phyloP scores from a whole-genome alignment of 1,139 yeast genomes.

The Lodderomyces margitis region DNA sequence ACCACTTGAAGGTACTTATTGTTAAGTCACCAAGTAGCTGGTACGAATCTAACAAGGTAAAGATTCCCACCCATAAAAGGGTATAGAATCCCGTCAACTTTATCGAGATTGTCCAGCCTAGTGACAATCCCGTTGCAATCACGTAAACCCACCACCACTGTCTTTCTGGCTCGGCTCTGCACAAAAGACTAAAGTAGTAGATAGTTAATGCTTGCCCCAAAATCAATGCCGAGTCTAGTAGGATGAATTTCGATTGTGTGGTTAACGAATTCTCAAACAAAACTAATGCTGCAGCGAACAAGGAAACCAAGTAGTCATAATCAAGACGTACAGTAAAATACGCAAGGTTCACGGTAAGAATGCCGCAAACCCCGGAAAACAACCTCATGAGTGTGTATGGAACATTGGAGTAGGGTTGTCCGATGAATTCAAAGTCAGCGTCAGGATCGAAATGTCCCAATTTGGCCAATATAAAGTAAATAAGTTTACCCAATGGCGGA shows the following conservation, averaged over 20 bases:
- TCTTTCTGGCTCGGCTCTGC: conserved; percentile 33
- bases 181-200: conserved; percentile 28
- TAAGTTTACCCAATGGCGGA: conserved; percentile 59
- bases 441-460: conserved; percentile 38
- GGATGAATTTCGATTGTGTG: conserved; percentile 48
- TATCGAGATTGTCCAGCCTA: conserved; percentile 54
- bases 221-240: conserved; percentile 52
- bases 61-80: conserved; percentile 46
- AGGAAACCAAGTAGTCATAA: conserved; percentile 41
- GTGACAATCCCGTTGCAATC: conserved; percentile 43
- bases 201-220: conserved; percentile 44
- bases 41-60: conserved; percentile 53
- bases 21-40: conserved; percentile 54
- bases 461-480: conserved; percentile 44
- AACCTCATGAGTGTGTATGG: conserved; percentile 38
- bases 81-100: conserved; percentile 57
- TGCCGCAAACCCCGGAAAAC: conserved; percentile 40
- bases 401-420: conserved; percentile 28
- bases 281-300: conserved; percentile 45
- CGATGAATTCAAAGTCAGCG: conserved; percentile 32
- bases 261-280: conserved; percentile 55
- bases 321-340: conserved; percentile 49
- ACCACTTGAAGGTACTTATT: conserved; percentile 29
- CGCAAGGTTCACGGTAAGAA: conserved; percentile 42
- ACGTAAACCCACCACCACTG: conserved; percentile 46